Conservation (phyloP, 1,284 basidiomycete species). For the Naganishia albida region DNA sequence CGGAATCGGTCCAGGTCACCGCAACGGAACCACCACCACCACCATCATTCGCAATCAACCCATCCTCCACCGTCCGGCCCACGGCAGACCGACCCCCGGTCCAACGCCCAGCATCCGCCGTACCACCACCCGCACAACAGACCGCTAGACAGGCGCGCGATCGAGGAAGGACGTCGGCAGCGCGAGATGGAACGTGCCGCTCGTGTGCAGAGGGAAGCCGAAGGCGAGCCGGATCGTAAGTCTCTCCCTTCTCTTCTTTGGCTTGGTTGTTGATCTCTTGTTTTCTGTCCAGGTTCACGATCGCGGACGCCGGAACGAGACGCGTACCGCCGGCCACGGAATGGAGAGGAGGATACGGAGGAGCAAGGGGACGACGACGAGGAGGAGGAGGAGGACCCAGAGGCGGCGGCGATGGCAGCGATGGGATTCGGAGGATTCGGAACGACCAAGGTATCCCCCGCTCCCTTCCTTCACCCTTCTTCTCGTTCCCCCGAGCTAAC, state of each 20-base stretch:
- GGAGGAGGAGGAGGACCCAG: constrained; percentile 67
- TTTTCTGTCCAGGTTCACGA: constrained; percentile 6
- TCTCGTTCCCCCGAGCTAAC: no score
- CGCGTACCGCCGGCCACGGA: constrained; percentile 20
- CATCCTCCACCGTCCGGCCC: not conserved
- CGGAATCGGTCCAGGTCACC: constrained; percentile 8
- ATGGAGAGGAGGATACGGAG: constrained; percentile 23
- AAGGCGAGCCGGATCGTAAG: constrained; percentile 24
- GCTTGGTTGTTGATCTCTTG: not conserved
- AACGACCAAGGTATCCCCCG: constrained; percentile 82
- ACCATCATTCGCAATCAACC: constrained; percentile 11
- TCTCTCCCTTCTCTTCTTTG: not conserved
- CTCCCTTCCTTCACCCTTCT: constrained; percentile 27
- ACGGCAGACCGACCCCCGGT: no score
- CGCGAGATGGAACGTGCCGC: constrained; percentile 41
- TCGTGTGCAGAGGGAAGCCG: constrained; percentile 17
- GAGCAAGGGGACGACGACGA: constrained; percentile 65
- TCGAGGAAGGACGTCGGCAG: constrained; percentile 50
- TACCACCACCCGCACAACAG: constrained; percentile 1
- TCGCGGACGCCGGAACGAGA: constrained; percentile 22
- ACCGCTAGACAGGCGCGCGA: constrained; percentile 41
- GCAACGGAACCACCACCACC: constrained; percentile 2
- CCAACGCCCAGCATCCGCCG: no score
- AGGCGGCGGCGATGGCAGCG: constrained; percentile 75
- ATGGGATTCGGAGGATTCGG: constrained; percentile 86